Evolutionary conservation across 2,329 filamentous ascomycete species (phyloP), one percentile per base, ranked within the genome.

Genomic region (Conoideocrella luteorostrata): DNA sequence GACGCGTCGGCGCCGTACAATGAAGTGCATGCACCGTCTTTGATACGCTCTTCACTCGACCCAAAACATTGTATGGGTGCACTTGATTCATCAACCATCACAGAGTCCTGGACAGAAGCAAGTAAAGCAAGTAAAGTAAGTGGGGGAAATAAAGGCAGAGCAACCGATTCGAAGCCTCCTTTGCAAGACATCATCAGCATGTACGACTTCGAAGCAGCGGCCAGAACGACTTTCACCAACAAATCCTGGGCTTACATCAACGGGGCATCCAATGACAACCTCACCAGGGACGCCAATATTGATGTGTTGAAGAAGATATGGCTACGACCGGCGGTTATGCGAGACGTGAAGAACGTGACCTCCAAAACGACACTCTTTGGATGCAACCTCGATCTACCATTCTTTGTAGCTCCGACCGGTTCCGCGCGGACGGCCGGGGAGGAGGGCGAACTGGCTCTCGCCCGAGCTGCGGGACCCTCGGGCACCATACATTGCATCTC

Each of bases 401-500:
- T 59, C 0, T 57, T 52, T 23, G 49, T 56, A 12, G 44, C 51
- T 7, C 52, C 56, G 1, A 54, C 52, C 1, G 56, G 50, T 1
- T 45, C 47, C 0, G 56, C 39, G 3, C 47, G 45, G 13, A 47
- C 44, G 3, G 53, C 49, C 0, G 47, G 50, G 0, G 38, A 47
- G 5, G 48, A 55, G 20, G 54, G 54, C 5, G 52, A 56, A 4
- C 15, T 56, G 4, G 48, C 52, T 7, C 17, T 53, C 2, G 53
- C 52, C 7, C 41, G 36, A 20, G 53, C 40, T 22, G 53, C 53
- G 5, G 32, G 22, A 11, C n/a, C 32, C 4, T 36, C 23, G 17
- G 41, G 75, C 1, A 70, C 82, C 6, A 71, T 80, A 23, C 77
- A 82, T 53, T 76, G 74, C 40, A 66, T 85, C 34, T 79, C 76